Evolutionary conservation across 129 eudicot genomes (phyloP).

Genomic region (Cynara cardunculus): DNA sequence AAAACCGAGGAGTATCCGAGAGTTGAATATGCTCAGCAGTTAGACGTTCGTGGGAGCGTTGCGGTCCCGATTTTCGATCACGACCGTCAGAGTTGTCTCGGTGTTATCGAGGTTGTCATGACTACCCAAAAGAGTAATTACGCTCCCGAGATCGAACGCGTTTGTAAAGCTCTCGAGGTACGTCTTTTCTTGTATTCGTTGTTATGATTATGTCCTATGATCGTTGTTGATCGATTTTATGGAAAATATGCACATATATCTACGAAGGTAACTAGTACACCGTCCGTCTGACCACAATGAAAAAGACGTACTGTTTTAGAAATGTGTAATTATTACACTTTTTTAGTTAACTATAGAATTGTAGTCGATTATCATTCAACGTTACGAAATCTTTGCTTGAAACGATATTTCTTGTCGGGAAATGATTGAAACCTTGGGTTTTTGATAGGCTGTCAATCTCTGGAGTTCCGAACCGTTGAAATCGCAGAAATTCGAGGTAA

Average conservation of each 20-base stretch:
- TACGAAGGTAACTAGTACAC: too few relatives aligned
- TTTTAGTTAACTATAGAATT: too few relatives aligned
- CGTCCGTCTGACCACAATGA: too few relatives aligned
- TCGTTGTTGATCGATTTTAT: neutral
- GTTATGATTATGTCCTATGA: neutral
- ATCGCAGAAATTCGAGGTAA: constrained; percentile 49
- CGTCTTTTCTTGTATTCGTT: constrained; percentile 2
- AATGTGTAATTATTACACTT: too few relatives aligned
- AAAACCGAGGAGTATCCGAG: constrained; percentile 76
- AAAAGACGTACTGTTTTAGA: too few relatives aligned
- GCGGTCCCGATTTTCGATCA: constrained; percentile 85
- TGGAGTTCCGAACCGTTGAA: constrained; percentile 47
- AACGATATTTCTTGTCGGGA: neutral
- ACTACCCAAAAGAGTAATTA: constrained; percentile 70
- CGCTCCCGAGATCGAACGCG: constrained; percentile 67
- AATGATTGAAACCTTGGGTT: too few relatives aligned
- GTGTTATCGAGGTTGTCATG: constrained; percentile 85
- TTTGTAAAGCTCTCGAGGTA: constrained; percentile 92
- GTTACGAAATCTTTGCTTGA: neutral
- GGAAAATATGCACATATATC: neutral
- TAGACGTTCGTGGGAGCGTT: constrained; percentile 81
- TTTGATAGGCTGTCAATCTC: constrained; percentile 71
- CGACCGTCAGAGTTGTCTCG: constrained; percentile 60
- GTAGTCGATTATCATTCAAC: too few relatives aligned
- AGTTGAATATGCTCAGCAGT: constrained; percentile 60